phyloP scores from a whole-genome alignment of 2,329 filamentous ascomycete species.

The Cladosporium oxysporum region DNA sequence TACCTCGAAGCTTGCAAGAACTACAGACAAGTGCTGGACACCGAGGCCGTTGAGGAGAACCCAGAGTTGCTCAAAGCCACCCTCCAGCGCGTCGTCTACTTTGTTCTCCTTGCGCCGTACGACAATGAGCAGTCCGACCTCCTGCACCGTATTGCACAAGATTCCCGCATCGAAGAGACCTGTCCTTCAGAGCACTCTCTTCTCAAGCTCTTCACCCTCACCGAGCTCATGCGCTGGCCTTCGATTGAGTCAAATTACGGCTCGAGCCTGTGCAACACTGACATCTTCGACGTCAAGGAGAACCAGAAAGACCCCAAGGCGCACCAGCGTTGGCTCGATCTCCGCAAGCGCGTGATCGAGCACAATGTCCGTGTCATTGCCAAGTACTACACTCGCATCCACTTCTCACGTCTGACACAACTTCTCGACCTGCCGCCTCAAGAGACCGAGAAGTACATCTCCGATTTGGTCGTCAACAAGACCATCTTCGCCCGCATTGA shows the following conservation, averaged over 20 bases:
- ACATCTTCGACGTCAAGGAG: slow-evolving; percentile 76
- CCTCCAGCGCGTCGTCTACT: slow-evolving; percentile 94
- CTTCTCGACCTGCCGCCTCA: slow-evolving; percentile 90
- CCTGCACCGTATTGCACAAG: slow-evolving; percentile 86
- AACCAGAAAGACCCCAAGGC: slow-evolving; percentile 70
- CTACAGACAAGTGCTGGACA: slow-evolving; percentile 95
- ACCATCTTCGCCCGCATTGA: slow-evolving; percentile 98
- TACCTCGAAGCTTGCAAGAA: slow-evolving; percentile 98
- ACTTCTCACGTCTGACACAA: slow-evolving; percentile 85
- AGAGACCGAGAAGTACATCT: slow-evolving; percentile 99
- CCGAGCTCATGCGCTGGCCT: slow-evolving; percentile 98
- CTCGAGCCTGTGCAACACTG: slow-evolving; percentile 80
- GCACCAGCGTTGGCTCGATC: slow-evolving; percentile 83
- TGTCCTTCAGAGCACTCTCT: slow-evolving; percentile 75
- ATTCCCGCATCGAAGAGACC: slow-evolving; percentile 65
- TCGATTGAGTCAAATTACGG: slow-evolving; percentile 87
- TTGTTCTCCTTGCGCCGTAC: slow-evolving; percentile 91
- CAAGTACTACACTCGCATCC: slow-evolving; percentile 98
- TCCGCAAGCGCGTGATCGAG: slow-evolving; percentile 97
- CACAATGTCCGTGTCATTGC: slow-evolving; percentile 97
- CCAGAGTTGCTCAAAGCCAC: slow-evolving; percentile 79
- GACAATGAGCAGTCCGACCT: slow-evolving; percentile 99
- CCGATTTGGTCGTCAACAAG: slow-evolving; percentile 93
- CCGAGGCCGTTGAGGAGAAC: slow-evolving; percentile 90
- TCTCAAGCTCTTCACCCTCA: slow-evolving; percentile 90